phyloP scores from a whole-genome alignment of 768 basidiomycete genomes.

The Hirschioporus abietinus region DNA sequence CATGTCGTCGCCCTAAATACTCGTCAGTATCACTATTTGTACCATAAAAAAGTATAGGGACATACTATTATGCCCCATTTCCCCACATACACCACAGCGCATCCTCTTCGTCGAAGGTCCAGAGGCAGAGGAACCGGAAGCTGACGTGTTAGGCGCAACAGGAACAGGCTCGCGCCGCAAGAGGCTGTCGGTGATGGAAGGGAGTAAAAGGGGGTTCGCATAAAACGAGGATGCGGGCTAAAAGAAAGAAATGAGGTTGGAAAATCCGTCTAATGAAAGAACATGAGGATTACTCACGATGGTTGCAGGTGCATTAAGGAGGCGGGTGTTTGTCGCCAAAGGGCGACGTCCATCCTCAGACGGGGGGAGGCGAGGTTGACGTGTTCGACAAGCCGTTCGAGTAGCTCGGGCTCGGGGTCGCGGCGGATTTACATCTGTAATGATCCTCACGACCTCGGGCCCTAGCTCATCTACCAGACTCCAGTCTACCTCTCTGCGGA shows the following conservation, averaged over 20 bases:
- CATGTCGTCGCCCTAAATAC: neutral
- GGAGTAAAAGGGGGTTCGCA: too few relatives aligned
- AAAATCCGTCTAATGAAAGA: too few relatives aligned
- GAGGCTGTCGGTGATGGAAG: too few relatives aligned
- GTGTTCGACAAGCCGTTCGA: too few relatives aligned
- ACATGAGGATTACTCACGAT: too few relatives aligned
- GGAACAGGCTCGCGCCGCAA: too few relatives aligned
- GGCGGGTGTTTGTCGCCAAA: slow-evolving; percentile 1
- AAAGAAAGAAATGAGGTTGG: too few relatives aligned
- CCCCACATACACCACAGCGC: slow-evolving; percentile 9
- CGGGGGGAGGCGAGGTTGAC: neutral
- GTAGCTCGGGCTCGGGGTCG: neutral
- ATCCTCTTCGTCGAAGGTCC: slow-evolving; percentile 2
- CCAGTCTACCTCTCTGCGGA: slow-evolving; percentile 21
- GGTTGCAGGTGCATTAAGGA: neutral
- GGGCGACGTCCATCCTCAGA: neutral
- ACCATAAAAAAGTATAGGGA: neutral
- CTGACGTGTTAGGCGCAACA: neutral
- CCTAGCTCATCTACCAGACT: slow-evolving; percentile 1
- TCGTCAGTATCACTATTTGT: neutral
- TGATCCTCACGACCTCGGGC: too few relatives aligned
- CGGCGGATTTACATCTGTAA: slow-evolving; percentile 9
- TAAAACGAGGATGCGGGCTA: too few relatives aligned
- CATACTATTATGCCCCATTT: slow-evolving; percentile 12
- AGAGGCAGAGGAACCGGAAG: neutral